Conservation (phyloP, 768 basidiomycete species). For the Fomitopsis serialis region DNA sequence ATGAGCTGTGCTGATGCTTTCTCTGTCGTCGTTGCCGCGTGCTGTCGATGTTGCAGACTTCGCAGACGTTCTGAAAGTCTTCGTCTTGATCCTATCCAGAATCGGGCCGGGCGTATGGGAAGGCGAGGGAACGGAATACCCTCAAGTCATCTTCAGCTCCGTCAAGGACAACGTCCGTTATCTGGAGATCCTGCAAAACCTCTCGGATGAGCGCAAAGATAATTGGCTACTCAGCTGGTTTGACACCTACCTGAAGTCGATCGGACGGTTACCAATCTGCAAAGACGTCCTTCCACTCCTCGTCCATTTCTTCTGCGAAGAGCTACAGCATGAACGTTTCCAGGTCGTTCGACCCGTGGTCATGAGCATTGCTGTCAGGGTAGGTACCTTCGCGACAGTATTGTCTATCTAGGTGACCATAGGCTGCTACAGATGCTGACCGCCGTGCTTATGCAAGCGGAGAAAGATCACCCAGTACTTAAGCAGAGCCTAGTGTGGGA, state of each 20-base stretch:
- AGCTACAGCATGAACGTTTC: slow-evolving; percentile 76
- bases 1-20: background rate
- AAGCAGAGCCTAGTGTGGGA: slow-evolving; percentile 27
- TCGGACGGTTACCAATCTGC: slow-evolving; percentile 13
- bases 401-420: background rate
- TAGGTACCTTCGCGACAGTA: slow-evolving; percentile 30
- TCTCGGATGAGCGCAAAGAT: slow-evolving; percentile 19
- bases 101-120: slow-evolving; percentile 59
- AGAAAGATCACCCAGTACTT: slow-evolving; percentile 19
- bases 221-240: slow-evolving; percentile 26
- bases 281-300: slow-evolving; percentile 65
- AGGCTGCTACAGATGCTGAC: slow-evolving; percentile 24
- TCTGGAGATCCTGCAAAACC: slow-evolving; percentile 36
- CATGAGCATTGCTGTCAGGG: slow-evolving; percentile 57
- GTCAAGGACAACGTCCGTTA: slow-evolving; percentile 74
- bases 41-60: slow-evolving; percentile 43
- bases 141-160: slow-evolving; percentile 74
- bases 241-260: slow-evolving; percentile 17
- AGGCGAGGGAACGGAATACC: slow-evolving; percentile 64
- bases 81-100: slow-evolving; percentile 55
- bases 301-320: slow-evolving; percentile 71
- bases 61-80: slow-evolving; percentile 48
- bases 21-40: background rate
- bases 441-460: slow-evolving; percentile 28
- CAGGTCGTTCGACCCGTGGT: slow-evolving; percentile 50